phyloP scores from a whole-genome alignment of 805 yeast species.

The Ogataea henricii region DNA sequence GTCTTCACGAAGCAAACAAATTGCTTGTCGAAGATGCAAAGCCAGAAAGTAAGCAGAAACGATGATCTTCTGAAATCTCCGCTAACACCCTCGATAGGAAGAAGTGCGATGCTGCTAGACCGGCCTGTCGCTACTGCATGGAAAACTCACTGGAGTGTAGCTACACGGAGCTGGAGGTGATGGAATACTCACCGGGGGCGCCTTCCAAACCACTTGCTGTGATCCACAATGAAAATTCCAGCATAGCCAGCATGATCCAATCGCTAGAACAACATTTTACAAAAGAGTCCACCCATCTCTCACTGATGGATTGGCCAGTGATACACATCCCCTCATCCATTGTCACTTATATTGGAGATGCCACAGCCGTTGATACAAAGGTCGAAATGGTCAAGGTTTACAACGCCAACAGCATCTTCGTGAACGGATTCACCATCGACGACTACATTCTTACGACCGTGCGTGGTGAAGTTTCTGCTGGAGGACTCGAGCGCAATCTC shows the following conservation, averaged over 20 bases:
- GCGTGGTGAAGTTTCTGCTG: not conserved
- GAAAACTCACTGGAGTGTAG: slow-evolving; percentile 3
- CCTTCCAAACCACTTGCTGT: not conserved
- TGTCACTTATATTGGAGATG: not conserved
- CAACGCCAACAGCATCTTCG: not conserved
- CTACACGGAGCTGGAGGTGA: slow-evolving; percentile 4
- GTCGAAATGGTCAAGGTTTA: slow-evolving; percentile 1
- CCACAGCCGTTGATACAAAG: not conserved
- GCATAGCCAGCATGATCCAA: not conserved
- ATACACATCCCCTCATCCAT: slow-evolving; percentile 1
- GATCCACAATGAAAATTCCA: not conserved
- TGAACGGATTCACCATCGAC: not conserved
- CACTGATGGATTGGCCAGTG: slow-evolving; percentile 3
- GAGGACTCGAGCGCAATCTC: not conserved
- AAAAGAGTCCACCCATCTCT: not conserved
- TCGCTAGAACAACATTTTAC: not conserved
- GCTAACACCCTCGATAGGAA: slow-evolving; percentile 3
- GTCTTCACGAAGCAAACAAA: not conserved
- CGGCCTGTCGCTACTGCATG: slow-evolving; percentile 9
- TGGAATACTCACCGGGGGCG: not conserved
- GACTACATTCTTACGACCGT: slow-evolving; percentile 2
- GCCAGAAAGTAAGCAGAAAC: slow-evolving; percentile 7
- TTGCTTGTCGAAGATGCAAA: slow-evolving; percentile 6
- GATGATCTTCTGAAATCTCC: not conserved
- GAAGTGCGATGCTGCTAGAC: slow-evolving; percentile 9